A percentile compares a stretch with the other conserved stretches of the same genome.
Conservation (phyloP, 1,284 basidiomycete genomes). For the Coniferiporia weirii region DNA sequence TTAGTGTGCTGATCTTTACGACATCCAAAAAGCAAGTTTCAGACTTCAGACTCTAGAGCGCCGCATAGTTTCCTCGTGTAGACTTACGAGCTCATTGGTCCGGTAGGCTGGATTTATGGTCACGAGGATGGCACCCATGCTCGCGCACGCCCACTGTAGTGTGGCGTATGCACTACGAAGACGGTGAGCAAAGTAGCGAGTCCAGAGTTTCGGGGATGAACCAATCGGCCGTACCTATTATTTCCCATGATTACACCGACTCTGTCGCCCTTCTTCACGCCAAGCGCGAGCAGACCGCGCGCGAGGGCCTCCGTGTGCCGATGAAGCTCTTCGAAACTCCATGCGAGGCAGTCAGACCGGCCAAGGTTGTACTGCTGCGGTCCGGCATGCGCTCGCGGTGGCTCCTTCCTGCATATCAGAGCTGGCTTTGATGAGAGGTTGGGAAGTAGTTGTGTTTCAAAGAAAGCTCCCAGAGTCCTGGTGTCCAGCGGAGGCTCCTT, state of each 20-base stretch:
- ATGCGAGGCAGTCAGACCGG: conserved; percentile 51
- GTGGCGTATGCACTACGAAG: conserved; percentile 64
- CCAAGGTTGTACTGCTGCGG: conserved; percentile 46
- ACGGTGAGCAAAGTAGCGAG: conserved; percentile 6
- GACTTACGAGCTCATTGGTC: conserved; percentile 59
- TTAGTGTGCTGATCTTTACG: conserved; percentile 53
- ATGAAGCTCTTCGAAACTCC: conserved; percentile 73
- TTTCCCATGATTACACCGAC: conserved; percentile 83
- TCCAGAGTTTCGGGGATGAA: neutral
- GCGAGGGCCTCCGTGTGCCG: conserved; percentile 63
- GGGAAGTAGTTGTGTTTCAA: conserved; percentile 48
- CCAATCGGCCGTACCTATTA: conserved; percentile 49
- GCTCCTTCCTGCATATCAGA: conserved; percentile 61
- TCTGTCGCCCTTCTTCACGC: conserved; percentile 72
- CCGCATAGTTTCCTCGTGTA: neutral
- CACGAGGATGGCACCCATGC: conserved; percentile 73
- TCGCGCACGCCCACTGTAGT: conserved; percentile 80
- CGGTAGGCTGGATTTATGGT: conserved; percentile 82
- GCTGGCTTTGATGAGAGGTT: conserved; percentile 52
- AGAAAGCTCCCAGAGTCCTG: conserved; percentile 62
- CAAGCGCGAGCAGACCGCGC: conserved; percentile 63
- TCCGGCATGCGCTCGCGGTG: conserved; percentile 52
- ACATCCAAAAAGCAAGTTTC: neutral
- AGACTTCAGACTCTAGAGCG: neutral
- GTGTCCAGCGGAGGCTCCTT: conserved; percentile 52